These are phyloP conservation scores for Peribolospora baueri DNA, from an alignment of 768 basidiomycete genomes.

Conservation along the genomic window DNA sequence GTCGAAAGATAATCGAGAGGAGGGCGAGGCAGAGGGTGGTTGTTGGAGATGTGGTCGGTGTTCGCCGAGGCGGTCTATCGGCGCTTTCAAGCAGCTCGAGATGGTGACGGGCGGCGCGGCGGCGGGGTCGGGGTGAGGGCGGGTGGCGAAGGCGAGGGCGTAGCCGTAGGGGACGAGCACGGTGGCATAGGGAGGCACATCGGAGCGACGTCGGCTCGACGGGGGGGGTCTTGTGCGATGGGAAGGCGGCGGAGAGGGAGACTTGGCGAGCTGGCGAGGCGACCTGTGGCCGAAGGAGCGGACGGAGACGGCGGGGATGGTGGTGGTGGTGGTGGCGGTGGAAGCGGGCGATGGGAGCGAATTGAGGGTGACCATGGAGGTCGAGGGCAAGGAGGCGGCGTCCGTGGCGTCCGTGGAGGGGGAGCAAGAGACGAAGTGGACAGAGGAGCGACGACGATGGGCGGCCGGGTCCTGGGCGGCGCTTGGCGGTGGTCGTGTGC, in stretches of 20 bases:
- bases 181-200: slow-evolving; percentile 23
- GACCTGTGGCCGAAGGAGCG: neutral
- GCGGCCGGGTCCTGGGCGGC: too few species aligned
- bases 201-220: neutral
- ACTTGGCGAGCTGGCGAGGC: neutral
- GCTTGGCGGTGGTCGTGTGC: too few species aligned
- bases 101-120: neutral
- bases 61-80: neutral
- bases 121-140: neutral
- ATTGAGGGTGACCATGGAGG: too few species aligned
- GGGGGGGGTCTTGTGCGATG: neutral
- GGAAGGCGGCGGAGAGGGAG: neutral
- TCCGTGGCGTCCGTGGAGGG: too few species aligned
- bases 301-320: neutral
- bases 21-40: neutral
- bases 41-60: neutral
- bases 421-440: too few species aligned
- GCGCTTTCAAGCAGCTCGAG: neutral
- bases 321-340: neutral
- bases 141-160: neutral
- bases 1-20: neutral
- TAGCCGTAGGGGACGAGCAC: neutral
- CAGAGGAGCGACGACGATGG: too few species aligned
- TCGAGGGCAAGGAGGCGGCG: too few species aligned
- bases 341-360: too few species aligned